phyloP scores from a whole-genome alignment of 2,329 filamentous ascomycete species.

The Fusarium nematophilum region DNA sequence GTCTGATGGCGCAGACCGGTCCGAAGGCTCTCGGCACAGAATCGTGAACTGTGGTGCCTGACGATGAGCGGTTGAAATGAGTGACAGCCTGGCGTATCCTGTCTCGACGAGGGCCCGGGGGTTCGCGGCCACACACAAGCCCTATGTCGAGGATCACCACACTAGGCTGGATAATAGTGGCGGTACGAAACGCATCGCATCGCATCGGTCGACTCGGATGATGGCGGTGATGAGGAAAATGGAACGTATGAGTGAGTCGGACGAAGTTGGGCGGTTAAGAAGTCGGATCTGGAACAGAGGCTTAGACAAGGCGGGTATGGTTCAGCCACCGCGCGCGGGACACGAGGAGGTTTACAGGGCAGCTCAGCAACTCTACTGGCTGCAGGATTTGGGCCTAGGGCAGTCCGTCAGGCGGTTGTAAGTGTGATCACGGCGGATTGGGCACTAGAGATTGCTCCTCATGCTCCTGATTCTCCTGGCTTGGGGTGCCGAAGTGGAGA shows the following conservation, averaged over 20 bases:
- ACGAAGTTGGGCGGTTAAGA: constrained; percentile 28
- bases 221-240: constrained; percentile 8
- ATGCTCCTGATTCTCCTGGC: too few relatives aligned
- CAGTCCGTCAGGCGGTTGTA: constrained; percentile 36
- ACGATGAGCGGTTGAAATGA: constrained; percentile 19
- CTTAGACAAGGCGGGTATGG: constrained; percentile 38
- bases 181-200: background rate
- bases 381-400: constrained; percentile 28
- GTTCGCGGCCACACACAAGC: constrained; percentile 17
- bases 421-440: constrained; percentile 31
- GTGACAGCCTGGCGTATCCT: constrained; percentile 14
- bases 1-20: background rate
- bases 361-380: constrained; percentile 38
- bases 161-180: constrained; percentile 5
- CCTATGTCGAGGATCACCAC: constrained; percentile 14
- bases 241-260: background rate
- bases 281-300: constrained; percentile 3
- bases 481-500: constrained; percentile 31
- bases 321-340: constrained; percentile 28
- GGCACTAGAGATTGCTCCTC: constrained; percentile 34
- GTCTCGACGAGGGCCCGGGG: constrained; percentile 19
- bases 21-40: background rate
- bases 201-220: constrained; percentile 1
- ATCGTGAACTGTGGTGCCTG: constrained; percentile 20
- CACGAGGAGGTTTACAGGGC: constrained; percentile 21